Evolutionary conservation across 345 rosid genomes (phyloP).

Genomic region (Theobroma cacao): DNA sequence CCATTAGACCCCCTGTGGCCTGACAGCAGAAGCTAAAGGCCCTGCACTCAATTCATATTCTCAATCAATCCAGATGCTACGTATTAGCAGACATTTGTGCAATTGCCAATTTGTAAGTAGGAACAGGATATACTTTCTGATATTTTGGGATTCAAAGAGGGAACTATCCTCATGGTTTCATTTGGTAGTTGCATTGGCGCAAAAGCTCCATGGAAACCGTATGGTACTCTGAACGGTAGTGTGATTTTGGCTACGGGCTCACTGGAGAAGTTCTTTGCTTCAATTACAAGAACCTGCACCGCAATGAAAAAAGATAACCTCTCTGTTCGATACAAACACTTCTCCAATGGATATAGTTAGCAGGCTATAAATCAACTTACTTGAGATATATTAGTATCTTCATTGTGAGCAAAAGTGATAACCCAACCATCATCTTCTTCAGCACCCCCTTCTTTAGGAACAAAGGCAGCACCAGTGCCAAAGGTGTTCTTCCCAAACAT

Average conservation of each 20-base stretch:
- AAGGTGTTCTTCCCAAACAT: slow-evolving; percentile 32
- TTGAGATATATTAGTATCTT: slow-evolving; percentile 33
- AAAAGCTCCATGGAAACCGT: slow-evolving; percentile 44
- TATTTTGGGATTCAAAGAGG: not conserved
- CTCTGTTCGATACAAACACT: not conserved
- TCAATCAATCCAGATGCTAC: too few relatives aligned
- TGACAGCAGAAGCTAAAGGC: too few relatives aligned
- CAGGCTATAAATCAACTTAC: slow-evolving; percentile 21
- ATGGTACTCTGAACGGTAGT: slow-evolving; percentile 36
- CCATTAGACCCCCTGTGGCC: too few relatives aligned
- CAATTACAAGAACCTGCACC: slow-evolving; percentile 34
- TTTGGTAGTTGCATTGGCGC: slow-evolving; percentile 15
- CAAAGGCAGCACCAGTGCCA: slow-evolving; percentile 46
- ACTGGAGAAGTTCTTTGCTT: slow-evolving; percentile 26
- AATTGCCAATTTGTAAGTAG: not conserved
- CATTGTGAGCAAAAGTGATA: slow-evolving; percentile 47
- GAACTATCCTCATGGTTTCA: not conserved
- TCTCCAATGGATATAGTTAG: not conserved
- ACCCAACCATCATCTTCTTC: slow-evolving; percentile 62
- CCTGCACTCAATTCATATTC: too few relatives aligned
- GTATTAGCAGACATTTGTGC: not conserved
- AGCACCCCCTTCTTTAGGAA: slow-evolving; percentile 25
- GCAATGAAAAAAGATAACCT: not conserved
- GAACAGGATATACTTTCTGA: not conserved
- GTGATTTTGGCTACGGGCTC: slow-evolving; percentile 35